Evolutionary conservation across 176 grass and related monocot genomes (phyloP), one percentile per base, ranked within the genome.

Genomic region (Lolium perenne): DNA sequence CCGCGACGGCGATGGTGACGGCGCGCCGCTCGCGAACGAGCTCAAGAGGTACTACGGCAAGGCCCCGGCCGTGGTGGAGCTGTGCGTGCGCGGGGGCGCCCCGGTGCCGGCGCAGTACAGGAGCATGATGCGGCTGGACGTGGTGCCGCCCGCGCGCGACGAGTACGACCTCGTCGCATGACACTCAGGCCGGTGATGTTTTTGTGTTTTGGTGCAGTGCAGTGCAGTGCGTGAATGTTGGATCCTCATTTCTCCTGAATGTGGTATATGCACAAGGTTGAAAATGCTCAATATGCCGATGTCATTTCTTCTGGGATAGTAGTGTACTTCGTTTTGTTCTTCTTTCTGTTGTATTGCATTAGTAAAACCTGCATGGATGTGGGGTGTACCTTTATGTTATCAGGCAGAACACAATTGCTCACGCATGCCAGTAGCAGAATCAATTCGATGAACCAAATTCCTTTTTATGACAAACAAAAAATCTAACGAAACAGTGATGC

Each of bases 21-120:
- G 41, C 13, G n/a, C 9, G 10, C 50, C 83, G 2, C 71, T 92
- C 0, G 76, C 50, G 1, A 97, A 97, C 64, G 90, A 94, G 71
- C 83, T 97, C 6, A 94, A 94, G 89, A 77, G 89, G 70, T 97
- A 94, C 92, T 90, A 92, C 14, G 94, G 94, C 46, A 97, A 97
- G 85, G 89, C 88, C 49, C 94, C 92, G 4, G 85, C 92, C 8
- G 35, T 88, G 38, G 87, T 92, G 65, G 92, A 90, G 77, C 88
- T 97, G 2, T 92, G 89, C 12, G 87, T 92, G 50, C 90, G 81
- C 10, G 87, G 85, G 4, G 89, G 94, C 16, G 91, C 87, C 0
- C 74, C 79, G 0, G 57, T 97, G 32, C 92, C 92, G 4, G 26
- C 16, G 0, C 66, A 65, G 54, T 94, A 87, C 71, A 60, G 64